Base-by-base conservation (phyloP, 495 filamentous ascomycete species). In the Podospora pseudoanserina region DNA sequence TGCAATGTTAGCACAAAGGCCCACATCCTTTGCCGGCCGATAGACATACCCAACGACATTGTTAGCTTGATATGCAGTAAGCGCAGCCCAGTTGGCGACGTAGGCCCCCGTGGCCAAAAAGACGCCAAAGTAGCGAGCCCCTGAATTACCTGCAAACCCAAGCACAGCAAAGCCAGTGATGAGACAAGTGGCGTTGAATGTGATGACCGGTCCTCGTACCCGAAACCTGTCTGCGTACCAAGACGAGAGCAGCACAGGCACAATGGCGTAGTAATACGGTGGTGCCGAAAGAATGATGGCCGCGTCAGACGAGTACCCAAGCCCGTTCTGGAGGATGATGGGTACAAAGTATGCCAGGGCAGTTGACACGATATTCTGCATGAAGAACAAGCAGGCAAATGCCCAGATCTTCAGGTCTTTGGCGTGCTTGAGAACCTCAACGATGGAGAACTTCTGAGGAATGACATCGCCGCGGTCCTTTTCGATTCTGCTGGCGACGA, bases 41-140 rank as follows among this genome's bases (percentile, higher is more conserved):
- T 23, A 18, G 39, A 67, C 68, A 28, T 71, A 76, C 72, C 74
- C 87, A 11, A 84, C 85, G 30, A 92, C 85, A 72, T 92, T 92
- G 72, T 88, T 91, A 3, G 87, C 86, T 71, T 90, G 88, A 69
- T 90, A 93, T 0, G 90, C 86, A 70, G 87, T 91, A 64, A 93
- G 77, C 2, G 90, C 91, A 0, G 90, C 90, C 90, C 91, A 94
- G 68, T 94, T 94, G 3, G 85, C 87, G 4, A 94, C 84, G 70
- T 93, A 94, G 0, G 91, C 90, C 0, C 91, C 91, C 0, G 90
- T 93, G 0, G 90, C 88, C 2, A 94, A 84, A 74, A 87, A 93
- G 0, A 88, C 89, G 2, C 91, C 91, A 23, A 92, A 79, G 71
- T 92, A 93, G 23, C 91, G 85, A 13, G 90, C 89, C 0, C 88